A percentile compares a stretch with the other conserved stretches of the same genome.
Conservation (phyloP, 345 rosid genomes). For the Ceriops tagal region DNA sequence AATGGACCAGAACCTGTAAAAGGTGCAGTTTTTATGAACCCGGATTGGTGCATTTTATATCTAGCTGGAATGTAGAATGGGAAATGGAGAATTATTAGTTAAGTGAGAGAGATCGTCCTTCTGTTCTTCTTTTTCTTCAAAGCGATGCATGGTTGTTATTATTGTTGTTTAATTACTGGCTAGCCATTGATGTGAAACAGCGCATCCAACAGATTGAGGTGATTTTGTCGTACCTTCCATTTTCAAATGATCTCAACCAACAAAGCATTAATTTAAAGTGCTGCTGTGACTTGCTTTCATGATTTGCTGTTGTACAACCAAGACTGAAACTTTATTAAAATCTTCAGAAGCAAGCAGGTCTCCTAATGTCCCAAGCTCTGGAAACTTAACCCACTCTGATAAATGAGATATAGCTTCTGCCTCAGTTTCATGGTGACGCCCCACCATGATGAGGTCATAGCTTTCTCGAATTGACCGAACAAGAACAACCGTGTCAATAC, state of each 20-base stretch:
- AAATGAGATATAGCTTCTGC: conserved; percentile 13
- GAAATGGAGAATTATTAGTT: too few species aligned
- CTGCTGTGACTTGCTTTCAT: conserved; percentile 11
- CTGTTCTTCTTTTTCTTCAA: too few species aligned
- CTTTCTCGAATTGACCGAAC: conserved; percentile 1
- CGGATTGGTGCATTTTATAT: too few species aligned
- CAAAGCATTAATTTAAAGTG: conserved; percentile 10
- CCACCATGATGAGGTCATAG: conserved; percentile 24
- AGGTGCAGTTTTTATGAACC: too few species aligned
- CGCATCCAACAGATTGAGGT: background rate
- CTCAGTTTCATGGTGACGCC: conserved; percentile 15
- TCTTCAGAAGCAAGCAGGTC: conserved; percentile 26
- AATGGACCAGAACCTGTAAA: too few species aligned
- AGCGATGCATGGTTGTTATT: too few species aligned
- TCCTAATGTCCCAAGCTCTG: conserved; percentile 28
- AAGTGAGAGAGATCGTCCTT: too few species aligned
- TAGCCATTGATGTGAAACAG: background rate
- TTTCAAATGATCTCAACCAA: background rate
- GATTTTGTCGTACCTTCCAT: background rate
- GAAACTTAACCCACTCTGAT: conserved; percentile 25
- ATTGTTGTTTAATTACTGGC: background rate
- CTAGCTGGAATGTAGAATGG: too few species aligned
- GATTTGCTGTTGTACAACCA: conserved; percentile 25
- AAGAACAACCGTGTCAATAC: conserved; percentile 15
- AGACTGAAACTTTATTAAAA: conserved; percentile 10